Percentiles rank a stretch among this genome's conserved stretches.
phyloP scores from a whole-genome alignment of 2,329 filamentous ascomycete species.

The Gaeumannomyces tritici region DNA sequence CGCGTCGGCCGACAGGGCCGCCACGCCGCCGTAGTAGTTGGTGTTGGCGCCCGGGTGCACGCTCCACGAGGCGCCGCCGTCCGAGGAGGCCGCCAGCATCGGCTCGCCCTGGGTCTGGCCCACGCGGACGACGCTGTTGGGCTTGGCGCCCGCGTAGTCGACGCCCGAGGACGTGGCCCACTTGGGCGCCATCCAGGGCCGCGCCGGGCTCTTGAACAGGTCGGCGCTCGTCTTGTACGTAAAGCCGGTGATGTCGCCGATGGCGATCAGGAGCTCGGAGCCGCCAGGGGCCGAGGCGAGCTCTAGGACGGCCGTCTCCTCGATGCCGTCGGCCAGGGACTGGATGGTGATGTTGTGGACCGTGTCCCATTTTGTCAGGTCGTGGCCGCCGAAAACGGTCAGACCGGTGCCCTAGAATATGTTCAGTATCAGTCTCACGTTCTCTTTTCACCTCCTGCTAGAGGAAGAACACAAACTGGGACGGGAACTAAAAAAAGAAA shows the following conservation, averaged over 20 bases:
- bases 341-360: conserved; percentile 36
- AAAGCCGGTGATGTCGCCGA: conserved; percentile 43
- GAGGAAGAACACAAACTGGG: too few relatives aligned
- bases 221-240: conserved; percentile 27
- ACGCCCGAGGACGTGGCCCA: conserved; percentile 35
- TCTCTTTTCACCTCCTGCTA: too few relatives aligned
- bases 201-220: conserved; percentile 30
- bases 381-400: conserved; percentile 29
- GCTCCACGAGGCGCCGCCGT: conserved; percentile 41
- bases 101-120: conserved; percentile 32
- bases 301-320: conserved; percentile 40
- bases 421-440: not conserved
- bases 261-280: conserved; percentile 38
- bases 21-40: conserved; percentile 29
- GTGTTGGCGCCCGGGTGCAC: conserved; percentile 35
- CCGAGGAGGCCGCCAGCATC: conserved; percentile 36
- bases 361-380: conserved; percentile 46
- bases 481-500: not conserved
- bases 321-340: conserved; percentile 43
- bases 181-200: conserved; percentile 34
- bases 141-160: conserved; percentile 37
- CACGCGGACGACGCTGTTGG: conserved; percentile 36
- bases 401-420: conserved; percentile 34
- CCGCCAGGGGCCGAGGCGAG: conserved; percentile 39
- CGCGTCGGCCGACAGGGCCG: conserved; percentile 41